A percentile compares a stretch with the other conserved stretches of the same genome.
These are phyloP conservation scores for Anthostomella pinea DNA, from an alignment of 2,329 filamentous ascomycete species.

Conservation along the genomic window DNA sequence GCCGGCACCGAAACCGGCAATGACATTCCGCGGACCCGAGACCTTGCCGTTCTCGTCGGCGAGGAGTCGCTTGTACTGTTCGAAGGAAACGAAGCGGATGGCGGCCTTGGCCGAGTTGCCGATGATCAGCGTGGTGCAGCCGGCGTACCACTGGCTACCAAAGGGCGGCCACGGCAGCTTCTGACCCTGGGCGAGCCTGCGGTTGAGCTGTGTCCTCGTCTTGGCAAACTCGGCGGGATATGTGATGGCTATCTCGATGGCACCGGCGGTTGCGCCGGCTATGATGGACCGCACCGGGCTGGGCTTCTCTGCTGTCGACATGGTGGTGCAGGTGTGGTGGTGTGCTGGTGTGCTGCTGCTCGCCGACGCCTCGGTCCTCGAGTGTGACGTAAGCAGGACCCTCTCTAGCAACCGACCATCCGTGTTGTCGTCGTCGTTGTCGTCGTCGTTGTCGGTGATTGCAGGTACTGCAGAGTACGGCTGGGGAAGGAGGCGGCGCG, in stretches of 20 bases:
- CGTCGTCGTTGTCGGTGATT: too few species aligned
- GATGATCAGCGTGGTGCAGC: conserved; percentile 94
- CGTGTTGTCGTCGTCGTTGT: too few species aligned
- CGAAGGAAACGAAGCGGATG: conserved; percentile 93
- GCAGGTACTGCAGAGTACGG: too few species aligned
- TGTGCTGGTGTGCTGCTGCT: too few species aligned
- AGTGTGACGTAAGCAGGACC: too few species aligned
- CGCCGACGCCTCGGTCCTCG: too few species aligned
- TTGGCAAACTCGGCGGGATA: conserved; percentile 90
- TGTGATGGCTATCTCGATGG: conserved; percentile 86
- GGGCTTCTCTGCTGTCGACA: conserved; percentile 50
- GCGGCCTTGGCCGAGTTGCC: conserved; percentile 96
- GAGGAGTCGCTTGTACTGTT: conserved; percentile 84
- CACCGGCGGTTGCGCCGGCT: conserved; percentile 89
- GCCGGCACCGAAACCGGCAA: conserved; percentile 91
- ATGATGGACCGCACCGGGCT: conserved; percentile 86
- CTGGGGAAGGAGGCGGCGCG: too few species aligned
- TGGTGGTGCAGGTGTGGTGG: too few species aligned
- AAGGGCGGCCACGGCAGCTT: conserved; percentile 96
- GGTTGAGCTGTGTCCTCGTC: conserved; percentile 90
- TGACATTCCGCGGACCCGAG: conserved; percentile 83
- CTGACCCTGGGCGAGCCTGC: conserved; percentile 72
- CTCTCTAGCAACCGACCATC: too few species aligned
- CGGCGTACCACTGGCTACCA: conserved; percentile 92
- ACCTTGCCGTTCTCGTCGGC: conserved; percentile 83